Evolutionary conservation across 108 stramenopile species (phyloP).

Genomic region (Fragilaria crotonensis): DNA sequence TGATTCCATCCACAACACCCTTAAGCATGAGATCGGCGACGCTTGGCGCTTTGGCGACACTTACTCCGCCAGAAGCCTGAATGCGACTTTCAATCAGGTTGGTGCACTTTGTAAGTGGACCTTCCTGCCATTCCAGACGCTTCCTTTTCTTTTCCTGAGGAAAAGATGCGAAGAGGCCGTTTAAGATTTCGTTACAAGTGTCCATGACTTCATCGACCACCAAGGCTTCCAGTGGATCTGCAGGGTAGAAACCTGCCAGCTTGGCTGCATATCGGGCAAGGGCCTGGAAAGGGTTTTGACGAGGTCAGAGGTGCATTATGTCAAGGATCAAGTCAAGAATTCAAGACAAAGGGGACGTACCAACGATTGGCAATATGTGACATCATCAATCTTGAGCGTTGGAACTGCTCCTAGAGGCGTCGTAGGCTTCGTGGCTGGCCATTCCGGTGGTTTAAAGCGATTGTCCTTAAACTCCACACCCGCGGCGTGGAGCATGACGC

Average conservation of each 20-base stretch:
- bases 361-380: constrained; percentile 5
- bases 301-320: too few relatives aligned
- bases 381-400: constrained; percentile 13
- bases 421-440: constrained; percentile 21
- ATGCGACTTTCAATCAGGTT: background rate
- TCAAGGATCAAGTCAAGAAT: too few relatives aligned
- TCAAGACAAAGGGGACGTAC: too few relatives aligned
- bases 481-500: constrained; percentile 10
- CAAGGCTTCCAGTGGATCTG: constrained; percentile 13
- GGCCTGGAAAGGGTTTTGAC: too few relatives aligned
- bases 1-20: background rate
- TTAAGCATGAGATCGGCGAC: background rate
- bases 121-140: background rate
- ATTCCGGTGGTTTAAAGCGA: constrained; percentile 8
- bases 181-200: background rate
- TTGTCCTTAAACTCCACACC: constrained; percentile 19
- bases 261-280: constrained; percentile 14
- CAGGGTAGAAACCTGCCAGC: constrained; percentile 15
- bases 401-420: constrained; percentile 21
- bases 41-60: background rate
- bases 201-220: constrained; percentile 9
- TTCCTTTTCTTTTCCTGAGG: background rate
- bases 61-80: background rate
- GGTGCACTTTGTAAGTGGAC: background rate
- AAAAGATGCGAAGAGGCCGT: too few relatives aligned